phyloP scores from a whole-genome alignment of 495 filamentous ascomycete species.

The Rhypophila decipiens region DNA sequence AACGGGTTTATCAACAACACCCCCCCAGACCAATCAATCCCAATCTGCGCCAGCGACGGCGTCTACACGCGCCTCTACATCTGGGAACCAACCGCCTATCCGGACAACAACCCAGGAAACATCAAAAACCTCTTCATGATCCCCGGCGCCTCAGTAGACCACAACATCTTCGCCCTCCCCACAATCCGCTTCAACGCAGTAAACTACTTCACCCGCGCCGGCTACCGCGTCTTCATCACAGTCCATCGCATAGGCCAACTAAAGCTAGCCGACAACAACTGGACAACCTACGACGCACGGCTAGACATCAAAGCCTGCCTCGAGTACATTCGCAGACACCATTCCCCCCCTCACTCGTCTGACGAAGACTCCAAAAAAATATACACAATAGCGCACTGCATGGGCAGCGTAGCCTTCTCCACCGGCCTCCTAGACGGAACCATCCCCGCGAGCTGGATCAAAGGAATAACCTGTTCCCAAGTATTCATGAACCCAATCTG shows the following conservation, averaged over 20 bases:
- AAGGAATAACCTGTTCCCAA: conserved; percentile 55
- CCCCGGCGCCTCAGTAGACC: conserved; percentile 56
- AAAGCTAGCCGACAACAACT: conserved; percentile 44
- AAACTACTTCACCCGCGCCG: conserved; percentile 55
- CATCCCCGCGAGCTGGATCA: conserved; percentile 51
- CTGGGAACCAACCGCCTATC: conserved; percentile 44
- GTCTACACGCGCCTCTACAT: conserved; percentile 47
- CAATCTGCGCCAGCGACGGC: conserved; percentile 43
- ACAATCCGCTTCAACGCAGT: conserved; percentile 60
- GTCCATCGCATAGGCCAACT: conserved; percentile 57
- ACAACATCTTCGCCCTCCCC: conserved; percentile 58
- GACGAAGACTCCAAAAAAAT: no score
- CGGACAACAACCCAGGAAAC: conserved; percentile 18
- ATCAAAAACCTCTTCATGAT: conserved; percentile 52
- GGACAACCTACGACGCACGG: conserved; percentile 57
- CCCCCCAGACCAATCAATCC: conserved; percentile 27
- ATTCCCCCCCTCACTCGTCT: conserved; percentile 27
- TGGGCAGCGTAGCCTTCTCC: conserved; percentile 55
- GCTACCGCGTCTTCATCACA: conserved; percentile 52
- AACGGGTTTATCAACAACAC: conserved; percentile 46
- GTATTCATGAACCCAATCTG: conserved; percentile 63
- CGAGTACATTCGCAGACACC: conserved; percentile 41
- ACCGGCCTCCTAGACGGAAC: conserved; percentile 59
- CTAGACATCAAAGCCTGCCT: conserved; percentile 56
- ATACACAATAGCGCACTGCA: conserved; percentile 62